Evolutionary conservation across 2,329 filamentous ascomycete genomes (phyloP), one percentile per base, ranked within the genome.

Genomic region (Nannizziopsis barbatae): DNA sequence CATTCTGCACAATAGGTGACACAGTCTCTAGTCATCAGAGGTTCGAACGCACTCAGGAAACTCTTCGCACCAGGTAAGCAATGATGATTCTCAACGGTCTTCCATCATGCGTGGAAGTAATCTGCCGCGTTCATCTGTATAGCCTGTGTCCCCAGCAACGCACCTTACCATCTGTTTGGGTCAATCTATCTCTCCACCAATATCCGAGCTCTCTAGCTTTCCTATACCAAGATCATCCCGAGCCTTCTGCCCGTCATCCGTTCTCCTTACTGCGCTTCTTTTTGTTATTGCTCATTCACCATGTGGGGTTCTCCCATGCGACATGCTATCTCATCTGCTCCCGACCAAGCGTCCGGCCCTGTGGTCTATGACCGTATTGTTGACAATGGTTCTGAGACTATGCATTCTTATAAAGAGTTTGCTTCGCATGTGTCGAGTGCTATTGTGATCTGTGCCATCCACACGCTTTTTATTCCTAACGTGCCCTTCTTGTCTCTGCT

Each of bases 71-170:
- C 9, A 46, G 44, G 44, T 46, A 39, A 38, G 43, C n/a, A 30
- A 30, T 22, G 12, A 14, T 32, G 18, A 31, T 30, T 32, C 15
- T 39, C 43, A 38, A 45, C 38, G 9, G 35, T 15, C 33, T 15
- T 45, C 32, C 27, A 17, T 45, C 43, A 45, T 39, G 43, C 9
- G 43, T 37, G 35, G 18, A 10, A n/a, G 33, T 18, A 15, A 11
- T 40, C 22, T 11, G 35, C 20, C 12, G 12, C 32, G 44, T 40
- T 46, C 44, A 40, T 46, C 44, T 40, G 44, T 15, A 33, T 40
- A n/a, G 32, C 27, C 22, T 46, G 36, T 40, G 36, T 20, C 39
- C 27, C 27, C 35, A 30, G 39, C 18, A 17, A 17, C 30, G 31
- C 20, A 14, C 5, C 30, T 39, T 38, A 11, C 14, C 32, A 31